phyloP scores from a whole-genome alignment of 176 grass and related monocot species.

The Areca catechu region DNA sequence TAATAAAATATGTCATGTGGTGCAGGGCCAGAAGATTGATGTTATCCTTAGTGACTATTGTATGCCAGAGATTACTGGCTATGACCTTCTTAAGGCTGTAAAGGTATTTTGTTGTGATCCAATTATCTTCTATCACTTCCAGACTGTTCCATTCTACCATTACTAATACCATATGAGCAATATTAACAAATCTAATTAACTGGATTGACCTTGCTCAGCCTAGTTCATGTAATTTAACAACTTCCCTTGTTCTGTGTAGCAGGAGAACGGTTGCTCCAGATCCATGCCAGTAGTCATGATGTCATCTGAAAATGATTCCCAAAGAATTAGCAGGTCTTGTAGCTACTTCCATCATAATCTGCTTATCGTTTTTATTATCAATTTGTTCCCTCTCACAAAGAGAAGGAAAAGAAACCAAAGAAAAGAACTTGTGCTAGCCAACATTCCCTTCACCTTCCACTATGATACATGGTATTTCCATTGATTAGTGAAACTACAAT shows the following conservation, averaged over 20 bases:
- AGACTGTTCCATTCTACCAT: not conserved
- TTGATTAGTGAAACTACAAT: too few species aligned
- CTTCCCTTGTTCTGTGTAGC: constrained; percentile 4
- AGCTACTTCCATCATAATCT: not conserved
- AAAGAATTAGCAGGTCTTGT: constrained; percentile 84
- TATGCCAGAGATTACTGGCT: constrained; percentile 98
- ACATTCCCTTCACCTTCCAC: too few species aligned
- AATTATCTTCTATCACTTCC: not conserved
- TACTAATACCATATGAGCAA: not conserved
- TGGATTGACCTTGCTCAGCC: too few species aligned
- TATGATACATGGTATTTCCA: too few species aligned
- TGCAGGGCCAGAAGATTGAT: constrained; percentile 76
- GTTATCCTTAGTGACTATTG: constrained; percentile 95
- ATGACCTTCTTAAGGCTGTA: constrained; percentile 85
- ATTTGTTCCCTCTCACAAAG: too few species aligned
- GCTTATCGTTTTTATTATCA: too few species aligned
- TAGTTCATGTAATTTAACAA: not conserved
- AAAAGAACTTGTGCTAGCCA: too few species aligned
- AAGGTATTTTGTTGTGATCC: constrained; percentile 35
- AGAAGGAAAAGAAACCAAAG: too few species aligned
- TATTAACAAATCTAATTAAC: not conserved
- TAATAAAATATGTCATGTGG: not conserved
- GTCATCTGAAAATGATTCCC: constrained; percentile 96
- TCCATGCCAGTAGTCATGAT: constrained; percentile 88
- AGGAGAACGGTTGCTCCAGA: constrained; percentile 59